A percentile compares a stretch with the other conserved stretches of the same genome.
Conservation (phyloP, 2,329 filamentous ascomycete species). For the Aspergillus felis region DNA sequence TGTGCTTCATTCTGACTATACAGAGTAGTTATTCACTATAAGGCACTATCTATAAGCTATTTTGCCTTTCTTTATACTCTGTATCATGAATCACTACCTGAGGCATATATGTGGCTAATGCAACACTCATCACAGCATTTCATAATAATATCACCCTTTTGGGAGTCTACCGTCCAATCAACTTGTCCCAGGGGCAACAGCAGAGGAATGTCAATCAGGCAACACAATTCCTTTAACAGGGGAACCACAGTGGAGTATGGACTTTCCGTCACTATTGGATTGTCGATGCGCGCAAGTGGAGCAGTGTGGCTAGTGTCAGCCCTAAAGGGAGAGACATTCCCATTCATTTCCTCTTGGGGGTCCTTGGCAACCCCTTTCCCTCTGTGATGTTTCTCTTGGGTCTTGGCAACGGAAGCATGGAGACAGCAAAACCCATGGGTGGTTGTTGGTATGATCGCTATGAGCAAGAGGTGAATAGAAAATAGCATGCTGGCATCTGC, state of each 20-base stretch:
- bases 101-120: too few species aligned
- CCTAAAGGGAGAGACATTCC: background rate
- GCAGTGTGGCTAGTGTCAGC: background rate
- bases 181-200: background rate
- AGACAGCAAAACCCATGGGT: background rate
- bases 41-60: background rate
- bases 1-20: background rate
- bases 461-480: background rate
- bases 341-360: background rate
- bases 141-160: background rate
- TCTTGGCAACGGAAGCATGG: background rate
- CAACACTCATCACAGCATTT: too few species aligned
- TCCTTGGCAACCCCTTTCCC: background rate
- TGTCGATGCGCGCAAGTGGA: background rate
- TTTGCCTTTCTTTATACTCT: too few species aligned
- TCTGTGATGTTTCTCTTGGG: background rate
- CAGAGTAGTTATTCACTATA: background rate
- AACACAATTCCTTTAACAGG: slow-evolving; percentile 1
- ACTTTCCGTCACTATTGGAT: background rate
- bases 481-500: background rate
- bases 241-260: background rate
- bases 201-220: background rate
- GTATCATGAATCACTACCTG: too few species aligned
- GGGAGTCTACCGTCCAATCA: background rate
- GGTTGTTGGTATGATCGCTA: background rate